Conservation (phyloP, 148 eudicot genomes). For the Limonium bicolor region DNA sequence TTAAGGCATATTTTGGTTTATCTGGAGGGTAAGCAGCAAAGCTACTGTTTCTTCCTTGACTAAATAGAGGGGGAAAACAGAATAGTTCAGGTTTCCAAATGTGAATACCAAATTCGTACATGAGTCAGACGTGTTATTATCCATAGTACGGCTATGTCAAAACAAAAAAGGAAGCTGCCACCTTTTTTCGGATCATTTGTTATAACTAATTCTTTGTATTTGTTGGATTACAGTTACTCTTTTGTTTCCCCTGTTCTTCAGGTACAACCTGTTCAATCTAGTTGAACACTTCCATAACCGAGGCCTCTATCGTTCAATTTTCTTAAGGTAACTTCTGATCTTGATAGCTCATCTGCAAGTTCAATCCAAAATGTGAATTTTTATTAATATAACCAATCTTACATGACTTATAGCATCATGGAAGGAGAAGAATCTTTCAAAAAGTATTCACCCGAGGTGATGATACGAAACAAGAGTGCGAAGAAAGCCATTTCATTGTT, state of each 20-base stretch:
- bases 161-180: no score
- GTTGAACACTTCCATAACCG: conserved; percentile 75
- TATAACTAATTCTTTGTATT: no score
- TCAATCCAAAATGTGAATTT: neutral
- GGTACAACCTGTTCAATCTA: conserved; percentile 58
- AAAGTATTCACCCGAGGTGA: conserved; percentile 60
- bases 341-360: neutral
- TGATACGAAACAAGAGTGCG: conserved; percentile 33
- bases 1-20: conserved; percentile 81
- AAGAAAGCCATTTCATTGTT: conserved; percentile 32
- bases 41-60: neutral
- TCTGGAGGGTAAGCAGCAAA: conserved; percentile 70
- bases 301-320: conserved; percentile 76
- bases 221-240: no score
- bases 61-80: no score
- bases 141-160: no score
- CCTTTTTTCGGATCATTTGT: no score
- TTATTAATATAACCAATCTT: neutral
- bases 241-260: conserved; percentile 11
- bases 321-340: conserved; percentile 42
- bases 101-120: no score
- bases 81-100: no score
- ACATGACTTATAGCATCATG: conserved; percentile 51
- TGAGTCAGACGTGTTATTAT: no score
- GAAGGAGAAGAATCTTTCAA: conserved; percentile 66